Evolutionary conservation across 1,139 yeast genomes (phyloP).

Genomic region (Nakaseomyces bracarensis): DNA sequence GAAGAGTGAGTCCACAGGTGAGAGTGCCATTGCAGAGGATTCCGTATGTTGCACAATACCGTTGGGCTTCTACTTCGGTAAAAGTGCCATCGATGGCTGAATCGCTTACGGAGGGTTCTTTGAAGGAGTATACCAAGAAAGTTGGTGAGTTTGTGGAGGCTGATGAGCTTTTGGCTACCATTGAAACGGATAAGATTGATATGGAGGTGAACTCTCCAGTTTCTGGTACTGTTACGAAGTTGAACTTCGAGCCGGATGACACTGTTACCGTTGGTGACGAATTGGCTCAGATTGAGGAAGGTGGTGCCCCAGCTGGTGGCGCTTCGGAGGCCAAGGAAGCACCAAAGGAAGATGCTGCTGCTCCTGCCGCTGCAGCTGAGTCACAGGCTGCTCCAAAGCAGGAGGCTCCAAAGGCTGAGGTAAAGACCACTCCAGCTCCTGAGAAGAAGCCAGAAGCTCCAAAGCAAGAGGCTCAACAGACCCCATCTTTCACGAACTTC

Average conservation of each 20-base stretch:
- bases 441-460: conserved; percentile 21
- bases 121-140: conserved; percentile 64
- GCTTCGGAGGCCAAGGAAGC: conserved; percentile 35
- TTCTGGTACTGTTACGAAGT: conserved; percentile 80
- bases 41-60: conserved; percentile 8
- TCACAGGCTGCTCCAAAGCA: conserved; percentile 16
- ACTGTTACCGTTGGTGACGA: conserved; percentile 97
- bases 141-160: conserved; percentile 84
- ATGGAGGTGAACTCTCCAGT: conserved; percentile 95
- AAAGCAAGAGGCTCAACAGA: conserved; percentile 28
- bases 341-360: conserved; percentile 24
- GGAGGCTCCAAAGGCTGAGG: conserved; percentile 14
- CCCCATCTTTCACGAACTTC: conserved; percentile 49
- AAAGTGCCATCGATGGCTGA: conserved; percentile 99
- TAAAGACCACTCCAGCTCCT: conserved; percentile 14
- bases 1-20: background rate
- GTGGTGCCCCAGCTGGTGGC: conserved; percentile 70
- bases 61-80: conserved; percentile 41
- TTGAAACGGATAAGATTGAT: conserved; percentile 97
- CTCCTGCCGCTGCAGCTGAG: conserved; percentile 18
- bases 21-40: background rate
- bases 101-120: conserved; percentile 94
- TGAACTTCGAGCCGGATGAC: conserved; percentile 77
- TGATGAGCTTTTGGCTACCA: conserved; percentile 92
- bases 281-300: conserved; percentile 80